phyloP scores from a whole-genome alignment of 2,329 filamentous ascomycete genomes.

The Rutstroemia sp. region DNA sequence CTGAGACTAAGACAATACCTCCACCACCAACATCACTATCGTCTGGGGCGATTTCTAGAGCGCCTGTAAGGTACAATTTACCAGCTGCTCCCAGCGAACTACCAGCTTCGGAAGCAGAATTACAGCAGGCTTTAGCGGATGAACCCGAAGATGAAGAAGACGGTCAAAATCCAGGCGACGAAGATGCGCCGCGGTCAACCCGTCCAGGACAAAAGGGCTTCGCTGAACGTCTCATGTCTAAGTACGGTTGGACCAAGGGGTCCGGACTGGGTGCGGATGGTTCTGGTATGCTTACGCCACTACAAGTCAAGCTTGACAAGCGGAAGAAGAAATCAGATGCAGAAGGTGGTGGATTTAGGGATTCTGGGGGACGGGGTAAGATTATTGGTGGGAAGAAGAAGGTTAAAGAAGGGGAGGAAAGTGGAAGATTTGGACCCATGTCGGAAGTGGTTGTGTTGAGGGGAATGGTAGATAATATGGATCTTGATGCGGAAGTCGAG shows the following conservation, averaged over 20 bases:
- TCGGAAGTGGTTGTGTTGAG: slow-evolving; percentile 75
- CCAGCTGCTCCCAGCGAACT: slow-evolving; percentile 44
- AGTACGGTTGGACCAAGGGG: slow-evolving; percentile 90
- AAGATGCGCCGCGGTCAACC: slow-evolving; percentile 45
- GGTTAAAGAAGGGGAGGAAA: slow-evolving; percentile 32
- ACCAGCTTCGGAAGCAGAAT: slow-evolving; percentile 44
- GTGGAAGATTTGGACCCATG: slow-evolving; percentile 61
- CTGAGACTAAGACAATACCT: slow-evolving; percentile 22
- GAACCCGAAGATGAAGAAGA: slow-evolving; percentile 30
- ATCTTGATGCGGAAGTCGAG: slow-evolving; percentile 71
- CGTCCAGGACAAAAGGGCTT: slow-evolving; percentile 78
- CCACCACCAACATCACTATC: slow-evolving; percentile 24
- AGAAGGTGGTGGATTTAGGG: slow-evolving; percentile 71
- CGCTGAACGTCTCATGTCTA: slow-evolving; percentile 80
- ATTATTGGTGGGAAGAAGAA: slow-evolving; percentile 68
- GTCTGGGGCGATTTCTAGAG: slow-evolving; percentile 63
- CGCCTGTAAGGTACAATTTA: slow-evolving; percentile 66
- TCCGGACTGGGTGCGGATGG: slow-evolving; percentile 76
- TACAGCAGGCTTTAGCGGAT: slow-evolving; percentile 39
- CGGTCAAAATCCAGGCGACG: slow-evolving; percentile 20
- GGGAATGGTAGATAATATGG: slow-evolving; percentile 80
- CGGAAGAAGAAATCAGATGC: slow-evolving; percentile 71
- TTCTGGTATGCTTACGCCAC: slow-evolving; percentile 75
- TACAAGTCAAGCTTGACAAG: slow-evolving; percentile 81
- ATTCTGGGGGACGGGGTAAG: slow-evolving; percentile 59